Base-by-base conservation (phyloP, 2,329 filamentous ascomycete genomes). In the Cryoendolithus antarcticus region DNA sequence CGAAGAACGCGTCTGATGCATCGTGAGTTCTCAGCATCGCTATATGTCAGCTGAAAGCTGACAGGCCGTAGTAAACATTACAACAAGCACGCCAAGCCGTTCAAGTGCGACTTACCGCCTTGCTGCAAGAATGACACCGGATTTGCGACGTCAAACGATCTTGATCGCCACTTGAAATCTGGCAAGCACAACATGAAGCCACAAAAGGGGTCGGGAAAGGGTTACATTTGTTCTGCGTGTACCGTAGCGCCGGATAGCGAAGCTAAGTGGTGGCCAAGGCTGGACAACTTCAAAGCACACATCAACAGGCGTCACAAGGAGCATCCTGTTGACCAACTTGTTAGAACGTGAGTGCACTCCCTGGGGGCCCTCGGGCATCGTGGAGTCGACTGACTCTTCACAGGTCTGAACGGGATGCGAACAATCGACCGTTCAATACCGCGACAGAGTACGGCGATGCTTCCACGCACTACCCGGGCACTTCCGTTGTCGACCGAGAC, bases 251-350 rank as follows among this genome's bases (percentile, higher is more conserved):
- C 62, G 13, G 66, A 62, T 15, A 71, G 65, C 15, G 77, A 67
- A 44, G 64, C 64, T 1, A 93, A 93, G 56, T 63, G 70, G 29
- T 94, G 84, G 84, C 80, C 82, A 1, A 74, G 88, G 13, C 67
- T 79, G 37, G 88, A 95, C 59, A 95, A 95, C 53, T 94, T 94
- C 58, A 79, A 79, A 44, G 76, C 80, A 30, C 88, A 95, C 55
- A 69, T 93, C 34, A 67, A 64, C 36, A 73, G 80, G 9, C 75
- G 84, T 51, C 86, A 94, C 56, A 44, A 54, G 1, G 55, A 67
- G 4, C 60, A 68, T 31, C 56, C 69, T 41, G 48, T 60, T 1
- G 53, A 65, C 0, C 54, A 62, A 1, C 54, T 76, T 5, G 61
- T 75, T 36, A 58, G 58, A 47, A 60, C 51, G 73, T 75, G 61